Percentiles rank a stretch among this genome's conserved stretches.
Conservation (phyloP, 2,329 filamentous ascomycete species). For the Aspergillus persii region DNA sequence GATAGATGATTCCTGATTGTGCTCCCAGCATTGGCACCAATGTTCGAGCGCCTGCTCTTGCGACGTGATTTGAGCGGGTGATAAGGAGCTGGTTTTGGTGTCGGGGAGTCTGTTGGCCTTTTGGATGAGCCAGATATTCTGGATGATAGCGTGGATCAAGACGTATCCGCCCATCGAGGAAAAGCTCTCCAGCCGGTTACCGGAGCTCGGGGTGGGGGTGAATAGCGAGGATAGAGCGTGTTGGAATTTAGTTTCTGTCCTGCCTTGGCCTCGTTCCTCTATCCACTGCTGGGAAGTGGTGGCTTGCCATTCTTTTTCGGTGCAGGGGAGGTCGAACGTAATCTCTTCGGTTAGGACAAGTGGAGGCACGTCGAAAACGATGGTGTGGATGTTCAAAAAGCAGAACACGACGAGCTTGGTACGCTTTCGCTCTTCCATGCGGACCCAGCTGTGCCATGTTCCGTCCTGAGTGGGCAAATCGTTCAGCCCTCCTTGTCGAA, state of each 20-base stretch:
- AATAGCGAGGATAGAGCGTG: slow-evolving; percentile 28
- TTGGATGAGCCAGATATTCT: slow-evolving; percentile 35
- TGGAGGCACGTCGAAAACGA: slow-evolving; percentile 34
- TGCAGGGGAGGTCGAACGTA: slow-evolving; percentile 31
- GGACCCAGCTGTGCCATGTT: slow-evolving; percentile 34
- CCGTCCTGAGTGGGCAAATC: slow-evolving; percentile 28
- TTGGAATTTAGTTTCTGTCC: slow-evolving; percentile 28
- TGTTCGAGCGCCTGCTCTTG: slow-evolving; percentile 34
- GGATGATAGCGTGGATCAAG: slow-evolving; percentile 32
- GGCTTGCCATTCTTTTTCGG: slow-evolving; percentile 34
- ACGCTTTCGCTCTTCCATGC: slow-evolving; percentile 29
- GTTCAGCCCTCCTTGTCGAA: slow-evolving; percentile 30
- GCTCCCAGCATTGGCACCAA: slow-evolving; percentile 38
- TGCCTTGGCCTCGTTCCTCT: slow-evolving; percentile 21
- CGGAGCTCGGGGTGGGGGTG: slow-evolving; percentile 7
- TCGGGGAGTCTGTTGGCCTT: slow-evolving; percentile 29
- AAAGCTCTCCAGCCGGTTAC: slow-evolving; percentile 24
- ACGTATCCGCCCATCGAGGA: slow-evolving; percentile 34
- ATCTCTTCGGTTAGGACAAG: slow-evolving; percentile 33
- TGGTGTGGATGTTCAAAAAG: slow-evolving; percentile 37
- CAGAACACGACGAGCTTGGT: slow-evolving; percentile 34
- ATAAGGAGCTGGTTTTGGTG: slow-evolving; percentile 20
- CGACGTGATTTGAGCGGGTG: slow-evolving; percentile 23
- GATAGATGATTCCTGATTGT: slow-evolving; percentile 34
- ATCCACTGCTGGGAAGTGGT: slow-evolving; percentile 23